These are phyloP conservation scores for Eryngium alpinum DNA, from an alignment of 140 eudicot genomes.

Conservation along the genomic window DNA sequence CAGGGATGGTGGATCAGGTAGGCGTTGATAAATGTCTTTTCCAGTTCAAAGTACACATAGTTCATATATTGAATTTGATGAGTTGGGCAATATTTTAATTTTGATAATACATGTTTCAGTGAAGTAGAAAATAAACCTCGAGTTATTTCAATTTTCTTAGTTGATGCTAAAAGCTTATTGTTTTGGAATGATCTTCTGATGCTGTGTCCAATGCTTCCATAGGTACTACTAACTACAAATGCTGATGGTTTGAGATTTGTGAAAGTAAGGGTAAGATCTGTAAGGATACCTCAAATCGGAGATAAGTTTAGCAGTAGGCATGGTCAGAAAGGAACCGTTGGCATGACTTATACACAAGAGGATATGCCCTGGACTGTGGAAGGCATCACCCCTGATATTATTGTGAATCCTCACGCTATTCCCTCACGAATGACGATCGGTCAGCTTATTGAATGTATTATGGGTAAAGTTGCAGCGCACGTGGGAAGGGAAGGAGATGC, in stretches of 20 bases:
- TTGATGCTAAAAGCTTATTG: background rate
- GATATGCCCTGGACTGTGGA: slow-evolving; percentile 97
- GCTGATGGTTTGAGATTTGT: slow-evolving; percentile 94
- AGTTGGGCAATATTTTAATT: no score
- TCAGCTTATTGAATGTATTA: slow-evolving; percentile 92
- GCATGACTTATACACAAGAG: slow-evolving; percentile 96
- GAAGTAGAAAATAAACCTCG: no score
- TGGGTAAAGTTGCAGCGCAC: slow-evolving; percentile 99
- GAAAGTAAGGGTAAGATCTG: slow-evolving; percentile 87
- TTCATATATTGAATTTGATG: no score
- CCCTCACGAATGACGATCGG: slow-evolving; percentile 99
- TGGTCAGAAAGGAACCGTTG: slow-evolving; percentile 95
- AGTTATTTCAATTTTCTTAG: background rate
- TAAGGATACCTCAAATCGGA: slow-evolving; percentile 89
- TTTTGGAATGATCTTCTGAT: background rate
- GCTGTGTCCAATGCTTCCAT: background rate
- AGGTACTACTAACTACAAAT: slow-evolving; percentile 83
- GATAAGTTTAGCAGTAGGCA: slow-evolving; percentile 97
- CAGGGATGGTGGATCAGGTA: slow-evolving; percentile 92
- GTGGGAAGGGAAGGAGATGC: slow-evolving; percentile 99
- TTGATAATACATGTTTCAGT: no score
- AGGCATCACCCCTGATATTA: slow-evolving; percentile 90
- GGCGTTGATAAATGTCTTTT: background rate
- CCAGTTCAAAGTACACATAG: background rate
- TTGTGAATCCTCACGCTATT: slow-evolving; percentile 94